Evolutionary conservation across 2,329 filamentous ascomycete species (phyloP).

Genomic region (Fusarium armeniacum): DNA sequence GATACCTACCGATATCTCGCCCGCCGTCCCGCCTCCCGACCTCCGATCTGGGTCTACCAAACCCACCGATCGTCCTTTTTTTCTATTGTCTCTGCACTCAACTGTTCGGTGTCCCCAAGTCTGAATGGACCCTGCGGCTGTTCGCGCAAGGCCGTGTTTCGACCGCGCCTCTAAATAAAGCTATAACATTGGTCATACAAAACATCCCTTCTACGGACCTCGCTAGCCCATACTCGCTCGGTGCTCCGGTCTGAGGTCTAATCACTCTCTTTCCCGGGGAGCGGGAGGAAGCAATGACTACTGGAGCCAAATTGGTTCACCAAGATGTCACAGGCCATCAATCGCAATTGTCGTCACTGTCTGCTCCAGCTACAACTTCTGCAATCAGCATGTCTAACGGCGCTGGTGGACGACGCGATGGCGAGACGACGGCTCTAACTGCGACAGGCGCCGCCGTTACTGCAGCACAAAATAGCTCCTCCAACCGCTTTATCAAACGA

Average conservation of each 20-base stretch:
- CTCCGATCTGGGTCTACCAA: constrained; percentile 38
- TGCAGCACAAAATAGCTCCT: constrained; percentile 22
- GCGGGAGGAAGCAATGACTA: constrained; percentile 55
- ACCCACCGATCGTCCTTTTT: constrained; percentile 26
- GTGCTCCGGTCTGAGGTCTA: constrained; percentile 37
- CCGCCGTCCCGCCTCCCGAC: constrained; percentile 42
- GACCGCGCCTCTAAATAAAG: constrained; percentile 48
- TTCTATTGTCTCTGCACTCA: constrained; percentile 25
- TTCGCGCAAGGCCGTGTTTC: constrained; percentile 48
- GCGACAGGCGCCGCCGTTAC: constrained; percentile 38
- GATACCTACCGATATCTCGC: constrained; percentile 30
- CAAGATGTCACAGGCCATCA: constrained; percentile 58
- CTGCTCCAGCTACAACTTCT: constrained; percentile 48
- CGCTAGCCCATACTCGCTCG: constrained; percentile 8
- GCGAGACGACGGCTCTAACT: constrained; percentile 46
- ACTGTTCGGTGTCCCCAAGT: constrained; percentile 39
- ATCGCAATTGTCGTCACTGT: constrained; percentile 47
- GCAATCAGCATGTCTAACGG: constrained; percentile 48
- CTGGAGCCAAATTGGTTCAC: constrained; percentile 55
- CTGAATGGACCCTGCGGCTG: constrained; percentile 49
- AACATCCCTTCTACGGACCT: constrained; percentile 20
- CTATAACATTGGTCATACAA: constrained; percentile 17
- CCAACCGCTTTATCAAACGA: constrained; percentile 70
- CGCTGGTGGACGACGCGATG: constrained; percentile 51
- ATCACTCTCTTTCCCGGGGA: constrained; percentile 43